These are phyloP conservation scores for Globisporangium iwayamae DNA, from an alignment of 352 stramenopile genomes.

Conservation along the genomic window DNA sequence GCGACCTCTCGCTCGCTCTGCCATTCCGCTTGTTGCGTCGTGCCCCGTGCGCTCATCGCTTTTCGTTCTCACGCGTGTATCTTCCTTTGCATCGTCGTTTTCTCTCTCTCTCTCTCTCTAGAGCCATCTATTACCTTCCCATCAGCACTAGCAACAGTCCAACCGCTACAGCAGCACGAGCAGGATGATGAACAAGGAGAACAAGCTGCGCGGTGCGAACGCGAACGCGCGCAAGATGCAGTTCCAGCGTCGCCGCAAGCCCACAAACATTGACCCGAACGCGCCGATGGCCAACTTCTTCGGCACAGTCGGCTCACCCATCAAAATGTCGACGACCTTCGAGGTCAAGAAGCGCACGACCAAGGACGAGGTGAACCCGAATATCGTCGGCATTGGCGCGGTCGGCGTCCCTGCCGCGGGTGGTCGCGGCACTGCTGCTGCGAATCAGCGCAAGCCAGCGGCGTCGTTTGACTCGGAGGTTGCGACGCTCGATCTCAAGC, in stretches of 20 bases:
- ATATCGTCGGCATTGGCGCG: slow-evolving; percentile 17
- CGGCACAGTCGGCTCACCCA: slow-evolving; percentile 63
- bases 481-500: slow-evolving; percentile 50
- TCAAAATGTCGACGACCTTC: slow-evolving; percentile 51
- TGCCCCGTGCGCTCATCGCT: neutral
- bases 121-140: neutral
- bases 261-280: slow-evolving; percentile 31
- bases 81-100: neutral
- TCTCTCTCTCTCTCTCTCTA: neutral
- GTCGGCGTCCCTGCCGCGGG: slow-evolving; percentile 9
- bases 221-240: slow-evolving; percentile 32
- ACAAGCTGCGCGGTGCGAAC: slow-evolving; percentile 39
- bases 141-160: neutral
- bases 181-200: slow-evolving; percentile 43
- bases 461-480: slow-evolving; percentile 43
- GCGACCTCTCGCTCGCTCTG: neutral
- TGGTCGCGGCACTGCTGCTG: neutral
- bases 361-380: slow-evolving; percentile 16
- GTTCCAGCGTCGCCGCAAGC: slow-evolving; percentile 53
- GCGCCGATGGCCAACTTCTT: slow-evolving; percentile 60
- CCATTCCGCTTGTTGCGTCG: slow-evolving; percentile 4
- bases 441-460: slow-evolving; percentile 10
- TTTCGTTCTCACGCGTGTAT: neutral
- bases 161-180: no score
- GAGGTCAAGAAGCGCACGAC: slow-evolving; percentile 21